Conservation (phyloP, 2,329 filamentous ascomycete genomes). For the Fusarium dlaminii region DNA sequence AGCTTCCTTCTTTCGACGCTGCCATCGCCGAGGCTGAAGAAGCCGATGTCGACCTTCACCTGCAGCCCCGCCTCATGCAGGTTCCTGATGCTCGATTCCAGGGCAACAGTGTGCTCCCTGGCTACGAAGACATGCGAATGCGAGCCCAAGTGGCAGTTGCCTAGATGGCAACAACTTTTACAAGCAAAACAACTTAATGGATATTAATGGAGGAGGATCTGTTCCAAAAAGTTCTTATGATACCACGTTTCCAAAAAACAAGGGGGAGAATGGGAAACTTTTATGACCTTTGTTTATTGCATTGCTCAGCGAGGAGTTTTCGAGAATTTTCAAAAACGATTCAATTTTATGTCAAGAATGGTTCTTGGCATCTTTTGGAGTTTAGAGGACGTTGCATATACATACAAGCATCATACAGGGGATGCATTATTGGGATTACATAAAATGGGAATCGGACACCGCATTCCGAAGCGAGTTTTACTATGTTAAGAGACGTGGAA, state of each 20-base stretch:
- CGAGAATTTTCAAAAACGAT: conserved; percentile 25
- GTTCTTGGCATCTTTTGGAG: conserved; percentile 21
- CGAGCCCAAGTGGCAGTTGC: conserved; percentile 39
- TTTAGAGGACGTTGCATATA: conserved; percentile 7
- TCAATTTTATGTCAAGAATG: conserved; percentile 1
- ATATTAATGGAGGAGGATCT: conserved; percentile 32
- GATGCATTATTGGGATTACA: conserved; percentile 13
- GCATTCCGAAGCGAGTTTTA: conserved; percentile 25
- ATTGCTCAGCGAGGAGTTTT: conserved; percentile 41
- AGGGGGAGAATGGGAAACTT: conserved; percentile 20
- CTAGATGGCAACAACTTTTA: conserved; percentile 15
- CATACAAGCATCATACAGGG: neutral
- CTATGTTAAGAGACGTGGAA: conserved; percentile 24
- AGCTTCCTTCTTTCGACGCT: conserved; percentile 61
- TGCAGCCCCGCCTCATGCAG: conserved; percentile 54
- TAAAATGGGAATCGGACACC: conserved; percentile 16
- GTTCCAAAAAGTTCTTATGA: conserved; percentile 28
- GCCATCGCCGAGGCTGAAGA: conserved; percentile 54
- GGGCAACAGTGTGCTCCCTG: conserved; percentile 50
- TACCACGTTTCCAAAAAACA: conserved; percentile 21
- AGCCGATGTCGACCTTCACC: conserved; percentile 54
- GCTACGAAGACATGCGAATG: conserved; percentile 49
- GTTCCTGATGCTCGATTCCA: conserved; percentile 47
- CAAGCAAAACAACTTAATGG: conserved; percentile 23
- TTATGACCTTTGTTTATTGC: conserved; percentile 26